Base-by-base conservation (phyloP, 768 basidiomycete species). In the Sutorius australiensis region DNA sequence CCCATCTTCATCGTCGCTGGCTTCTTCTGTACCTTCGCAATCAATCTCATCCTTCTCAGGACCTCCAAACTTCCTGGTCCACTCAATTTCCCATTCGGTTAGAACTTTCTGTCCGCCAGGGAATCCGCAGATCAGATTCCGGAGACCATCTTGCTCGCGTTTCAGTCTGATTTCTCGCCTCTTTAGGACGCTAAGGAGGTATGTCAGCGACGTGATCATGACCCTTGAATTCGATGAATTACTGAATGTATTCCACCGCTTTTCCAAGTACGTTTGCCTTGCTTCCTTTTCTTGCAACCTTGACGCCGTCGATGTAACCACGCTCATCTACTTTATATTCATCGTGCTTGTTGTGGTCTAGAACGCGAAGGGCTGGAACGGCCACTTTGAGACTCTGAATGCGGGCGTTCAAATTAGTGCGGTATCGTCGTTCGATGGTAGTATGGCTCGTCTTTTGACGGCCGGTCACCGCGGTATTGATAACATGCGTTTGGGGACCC, bases 181-280 rank as follows among this genome's bases (percentile, higher is more conserved):
- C 73, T 94, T 94, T 36, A 95, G 67, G 5, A 93, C 92, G 9
- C 87, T 85, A 54, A 34, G 37, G 48, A 14, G 7, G 48, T 36
- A 42, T 44, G 32, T 68, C 2, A 59, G 48, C 21, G 40, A 7
- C 24, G 48, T 36, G 11, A 16, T 27, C 17, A 14, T 44, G n/a
- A 16, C 33, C 36, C n/a, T 21, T 21, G 40, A 43, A 46, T 21
- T 30, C 3, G 36, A 24, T 17, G 9, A 64, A 75, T 55, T 54
- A 86, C 79, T 75, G 72, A 56, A 95, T 95, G 65, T 95, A 95
- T 67, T 95, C 92, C 10, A 89, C 88, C 0, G 91, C 91, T 57
- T 94, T 95, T 33, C 87, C 90, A 10, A 95, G 78, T 6, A 95
- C 89, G 52, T 90, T 92, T 3, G 91, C 91, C 65, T 95, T 95